Base-by-base conservation (phyloP, 805 yeast species). In the Kodamaea leandrae region DNA sequence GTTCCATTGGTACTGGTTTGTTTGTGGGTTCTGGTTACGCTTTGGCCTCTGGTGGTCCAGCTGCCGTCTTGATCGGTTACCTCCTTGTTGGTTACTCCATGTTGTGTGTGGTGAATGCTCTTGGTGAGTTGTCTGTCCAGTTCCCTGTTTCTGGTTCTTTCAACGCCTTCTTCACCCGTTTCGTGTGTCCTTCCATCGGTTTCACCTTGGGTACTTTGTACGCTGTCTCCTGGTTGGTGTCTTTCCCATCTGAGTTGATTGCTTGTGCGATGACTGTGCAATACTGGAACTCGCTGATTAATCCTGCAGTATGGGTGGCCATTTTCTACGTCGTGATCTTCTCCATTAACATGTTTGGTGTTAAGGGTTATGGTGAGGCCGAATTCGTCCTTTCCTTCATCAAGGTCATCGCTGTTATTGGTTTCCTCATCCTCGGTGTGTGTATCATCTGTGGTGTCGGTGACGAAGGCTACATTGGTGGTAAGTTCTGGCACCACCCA, bases 1-100 rank as follows among this genome's bases (percentile, higher is more conserved):
- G 93, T 41, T 83, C 91, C 38, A 82, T 86, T 45, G 96, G 96
- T 55, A 82, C 93, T 4, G 87, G 86, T 52, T 64, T 81, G 42
- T 72, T 74, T 51, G 63, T 69, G 23, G 75, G 76, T 23, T 59
- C 70, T 32, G 79, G 79, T 35, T 63, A 63, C 29, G 67, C 66
- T 2, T 54, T 70, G 44, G 45, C 62, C 17, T 43, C 47, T 6
- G 67, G 67, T 38, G 67, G 67, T 9, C 65, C 67, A 1, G 63
- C 51, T 1, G 50, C 56, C 18, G 51, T 61, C 9, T 47, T 60
- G 27, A 56, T 61, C 40, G 63, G 60, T 2, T 61, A 57, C 48
- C 32, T 49, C 12, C 27, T 61, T 23, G 50, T 58, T 10, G 60
- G 56, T 16, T 45, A 43, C 39, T 47, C 58, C 23, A 47, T 52